Base-by-base conservation (phyloP, 441 rosid genomes). In the Gossypium davidsonii region DNA sequence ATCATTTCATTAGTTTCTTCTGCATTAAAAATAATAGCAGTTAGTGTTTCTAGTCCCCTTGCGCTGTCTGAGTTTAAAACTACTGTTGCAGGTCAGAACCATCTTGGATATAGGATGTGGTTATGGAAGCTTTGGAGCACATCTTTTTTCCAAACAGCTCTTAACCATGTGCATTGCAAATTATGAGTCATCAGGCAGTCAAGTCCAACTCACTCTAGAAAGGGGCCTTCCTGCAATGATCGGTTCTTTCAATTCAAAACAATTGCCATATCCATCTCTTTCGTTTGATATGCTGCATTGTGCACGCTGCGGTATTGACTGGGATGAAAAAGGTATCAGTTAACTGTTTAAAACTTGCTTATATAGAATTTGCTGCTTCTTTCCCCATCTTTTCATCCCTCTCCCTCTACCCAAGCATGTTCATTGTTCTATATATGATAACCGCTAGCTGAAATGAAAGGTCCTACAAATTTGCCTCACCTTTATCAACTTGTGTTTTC, bases 101-200 rank as follows among this genome's bases (percentile, higher is more conserved):
- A 86, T 96, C 59, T 87, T 96, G 87, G 99, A 96, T 79, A 89
- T 96, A 74, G 99, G 99, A 71, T 96, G 99, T 74, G 99, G 99
- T 76, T 96, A 92, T 70, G 98, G 99, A 73, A 96, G 99, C 87
- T 96, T 92, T 82, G 99, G 99, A 60, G 99, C 99, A 21, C 99
- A 93, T 85, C 91, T 96, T 37, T 82, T 86, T 49, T 89, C 97
- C 4, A 91, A 90, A 74, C 91, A 88, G 63, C 83, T 96, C 62
- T 78, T 96, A 79, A 93, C 99, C 15, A 89, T 92, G 97, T 96
- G 99, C 88, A 88, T 96, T 60, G 99, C 99, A 26, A 86, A 92
- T 79, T 92, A 92, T 61, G 99, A 96, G 83, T 82, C 98, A 44
- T 88, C 99, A 0, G 99, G 99, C 69, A 96, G 99, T 81, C 99